Evolutionary conservation across 257 asterid genomes (phyloP).

Genomic region (Striga asiatica): DNA sequence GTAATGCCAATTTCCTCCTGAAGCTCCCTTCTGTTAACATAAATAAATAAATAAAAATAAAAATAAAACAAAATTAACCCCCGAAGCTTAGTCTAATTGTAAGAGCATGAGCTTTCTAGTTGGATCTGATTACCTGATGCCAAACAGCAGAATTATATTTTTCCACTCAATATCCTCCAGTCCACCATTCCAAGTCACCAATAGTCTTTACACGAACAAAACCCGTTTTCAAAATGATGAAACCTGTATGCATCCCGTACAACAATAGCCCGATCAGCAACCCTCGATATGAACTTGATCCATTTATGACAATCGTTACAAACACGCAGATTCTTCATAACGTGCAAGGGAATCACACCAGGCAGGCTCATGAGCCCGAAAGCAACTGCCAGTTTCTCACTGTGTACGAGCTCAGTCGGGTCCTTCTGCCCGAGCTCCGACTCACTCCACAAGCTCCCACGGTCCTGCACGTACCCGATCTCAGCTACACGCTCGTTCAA

Average conservation of each 20-base stretch:
- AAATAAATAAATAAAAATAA: no score
- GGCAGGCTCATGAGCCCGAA: constrained; percentile 60
- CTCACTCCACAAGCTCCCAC: constrained; percentile 54
- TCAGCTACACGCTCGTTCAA: constrained; percentile 37
- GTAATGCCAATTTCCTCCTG: constrained; percentile 83
- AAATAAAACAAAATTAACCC: no score
- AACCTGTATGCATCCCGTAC: constrained; percentile 82
- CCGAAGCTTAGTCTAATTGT: no score
- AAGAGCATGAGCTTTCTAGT: no score
- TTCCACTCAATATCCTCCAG: constrained; percentile 2
- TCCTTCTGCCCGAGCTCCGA: constrained; percentile 61
- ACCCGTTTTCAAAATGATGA: constrained; percentile 73
- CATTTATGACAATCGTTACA: constrained; percentile 85
- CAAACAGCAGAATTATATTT: no score
- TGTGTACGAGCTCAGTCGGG: constrained; percentile 46
- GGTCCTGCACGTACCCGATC: constrained; percentile 58
- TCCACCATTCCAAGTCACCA: constrained; percentile 49
- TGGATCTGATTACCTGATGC: no score
- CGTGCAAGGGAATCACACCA: constrained; percentile 39
- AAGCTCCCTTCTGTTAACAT: constrained; percentile 75
- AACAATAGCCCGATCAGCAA: no score
- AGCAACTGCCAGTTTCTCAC: constrained; percentile 79
- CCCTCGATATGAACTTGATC: no score
- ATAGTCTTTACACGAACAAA: no score
- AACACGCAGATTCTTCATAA: constrained; percentile 45